phyloP scores from a whole-genome alignment of 192 early-diverging fungal genomes.

The Coemansia sp. region DNA sequence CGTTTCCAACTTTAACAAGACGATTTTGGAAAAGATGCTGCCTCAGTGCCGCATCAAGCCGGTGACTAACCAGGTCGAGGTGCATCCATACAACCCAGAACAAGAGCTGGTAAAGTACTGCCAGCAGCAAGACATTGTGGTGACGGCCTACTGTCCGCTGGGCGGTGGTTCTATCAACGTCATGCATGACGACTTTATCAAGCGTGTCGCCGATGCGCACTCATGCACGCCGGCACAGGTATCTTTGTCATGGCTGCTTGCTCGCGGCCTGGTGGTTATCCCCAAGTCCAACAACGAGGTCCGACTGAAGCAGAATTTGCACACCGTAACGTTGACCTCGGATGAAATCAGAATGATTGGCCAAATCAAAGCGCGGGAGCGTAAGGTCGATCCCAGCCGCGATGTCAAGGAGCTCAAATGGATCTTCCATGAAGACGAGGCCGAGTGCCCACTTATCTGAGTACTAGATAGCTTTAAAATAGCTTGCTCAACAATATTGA shows the following conservation, averaged over 20 bases:
- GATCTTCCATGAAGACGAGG: slow-evolving; percentile 42
- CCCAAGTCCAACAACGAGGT: slow-evolving; percentile 72
- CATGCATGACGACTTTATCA: slow-evolving; percentile 53
- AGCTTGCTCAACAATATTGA: neutral
- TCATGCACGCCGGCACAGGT: slow-evolving; percentile 68
- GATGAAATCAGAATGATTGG: slow-evolving; percentile 42
- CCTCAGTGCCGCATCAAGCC: slow-evolving; percentile 66
- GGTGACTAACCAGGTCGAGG: slow-evolving; percentile 83
- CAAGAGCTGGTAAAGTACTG: slow-evolving; percentile 72
- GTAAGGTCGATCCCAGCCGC: slow-evolving; percentile 35
- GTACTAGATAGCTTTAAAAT: neutral
- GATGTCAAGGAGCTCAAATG: slow-evolving; percentile 36
- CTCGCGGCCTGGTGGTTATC: slow-evolving; percentile 74
- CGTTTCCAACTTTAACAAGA: slow-evolving; percentile 76
- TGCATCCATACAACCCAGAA: slow-evolving; percentile 68
- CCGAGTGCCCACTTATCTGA: slow-evolving; percentile 45
- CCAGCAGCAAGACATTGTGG: slow-evolving; percentile 62
- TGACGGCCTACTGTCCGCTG: slow-evolving; percentile 84
- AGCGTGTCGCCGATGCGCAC: slow-evolving; percentile 68
- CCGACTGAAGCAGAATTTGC: slow-evolving; percentile 59
- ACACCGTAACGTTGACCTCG: slow-evolving; percentile 20
- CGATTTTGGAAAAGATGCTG: slow-evolving; percentile 66
- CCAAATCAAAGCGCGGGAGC: slow-evolving; percentile 25
- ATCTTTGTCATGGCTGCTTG: slow-evolving; percentile 68
- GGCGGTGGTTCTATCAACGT: slow-evolving; percentile 53